These are phyloP conservation scores for Madurella fahalii DNA, from an alignment of 2,329 filamentous ascomycete species.

Conservation along the genomic window DNA sequence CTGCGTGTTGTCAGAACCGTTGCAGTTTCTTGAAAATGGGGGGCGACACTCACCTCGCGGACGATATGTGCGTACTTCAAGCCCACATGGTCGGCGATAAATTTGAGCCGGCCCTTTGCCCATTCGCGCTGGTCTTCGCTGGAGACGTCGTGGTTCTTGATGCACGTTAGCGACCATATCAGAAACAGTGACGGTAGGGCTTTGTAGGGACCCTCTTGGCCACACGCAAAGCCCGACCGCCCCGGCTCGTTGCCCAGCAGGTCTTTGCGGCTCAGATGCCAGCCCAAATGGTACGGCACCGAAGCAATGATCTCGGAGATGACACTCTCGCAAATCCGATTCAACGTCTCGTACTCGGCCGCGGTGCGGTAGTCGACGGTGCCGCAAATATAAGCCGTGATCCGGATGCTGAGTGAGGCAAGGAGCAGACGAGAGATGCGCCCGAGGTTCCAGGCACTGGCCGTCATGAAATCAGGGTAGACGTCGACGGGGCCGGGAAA, in stretches of 20 bases:
- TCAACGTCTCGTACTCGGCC: conserved; percentile 54
- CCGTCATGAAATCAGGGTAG: conserved; percentile 55
- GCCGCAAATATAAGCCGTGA: conserved; percentile 55
- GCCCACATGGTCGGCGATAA: conserved; percentile 52
- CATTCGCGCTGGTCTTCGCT: conserved; percentile 56
- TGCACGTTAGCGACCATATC: conserved; percentile 55
- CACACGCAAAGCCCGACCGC: conserved; percentile 47
- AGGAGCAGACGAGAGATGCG: conserved; percentile 53
- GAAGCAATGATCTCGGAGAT: conserved; percentile 58
- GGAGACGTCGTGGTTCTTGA: conserved; percentile 53
- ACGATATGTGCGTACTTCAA: conserved; percentile 55
- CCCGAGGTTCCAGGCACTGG: conserved; percentile 53
- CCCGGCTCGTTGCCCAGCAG: conserved; percentile 36
- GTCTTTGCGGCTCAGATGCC: conserved; percentile 46
- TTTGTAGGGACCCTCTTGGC: conserved; percentile 48
- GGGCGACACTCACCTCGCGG: conserved; percentile 42
- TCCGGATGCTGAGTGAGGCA: conserved; percentile 52
- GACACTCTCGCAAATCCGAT: conserved; percentile 46
- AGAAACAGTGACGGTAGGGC: conserved; percentile 55
- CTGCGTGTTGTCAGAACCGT: conserved; percentile 31
- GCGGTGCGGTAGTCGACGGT: conserved; percentile 60
- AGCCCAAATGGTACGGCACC: conserved; percentile 58
- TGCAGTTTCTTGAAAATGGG: conserved; percentile 3
- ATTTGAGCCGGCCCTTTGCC: conserved; percentile 49
- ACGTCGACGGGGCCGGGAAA: conserved; percentile 58